Evolutionary conservation across 768 basidiomycete genomes (phyloP).

Genomic region (Chiua virens): DNA sequence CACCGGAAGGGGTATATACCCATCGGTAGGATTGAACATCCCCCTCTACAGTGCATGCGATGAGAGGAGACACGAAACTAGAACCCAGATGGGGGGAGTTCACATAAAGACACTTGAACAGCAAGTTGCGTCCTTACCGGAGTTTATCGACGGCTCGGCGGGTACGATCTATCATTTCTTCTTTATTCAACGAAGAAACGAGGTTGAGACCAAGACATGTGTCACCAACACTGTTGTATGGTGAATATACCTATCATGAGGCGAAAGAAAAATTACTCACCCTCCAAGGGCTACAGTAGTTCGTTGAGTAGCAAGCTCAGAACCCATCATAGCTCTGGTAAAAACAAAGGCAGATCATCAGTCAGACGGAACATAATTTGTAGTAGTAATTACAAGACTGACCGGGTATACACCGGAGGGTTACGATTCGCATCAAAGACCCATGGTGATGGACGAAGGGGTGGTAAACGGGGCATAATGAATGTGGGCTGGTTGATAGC

Average conservation of each 20-base stretch:
- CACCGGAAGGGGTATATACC: conserved; percentile 22
- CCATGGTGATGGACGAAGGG: conserved; percentile 1
- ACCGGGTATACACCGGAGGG: conserved; percentile 19
- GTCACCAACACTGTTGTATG: conserved; percentile 13
- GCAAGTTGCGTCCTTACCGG: conserved; percentile 11
- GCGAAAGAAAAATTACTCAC: conserved; percentile 2
- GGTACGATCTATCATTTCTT: conserved; percentile 9
- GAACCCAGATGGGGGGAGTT: no score
- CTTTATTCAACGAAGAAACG: conserved; percentile 3
- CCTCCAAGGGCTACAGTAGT: conserved; percentile 10
- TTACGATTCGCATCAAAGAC: conserved; percentile 5
- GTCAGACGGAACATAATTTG: neutral
- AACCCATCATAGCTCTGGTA: conserved; percentile 13
- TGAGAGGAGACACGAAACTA: conserved; percentile 21
- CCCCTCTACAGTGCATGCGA: conserved; percentile 14
- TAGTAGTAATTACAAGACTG: neutral
- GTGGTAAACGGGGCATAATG: conserved; percentile 1
- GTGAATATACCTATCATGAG: neutral
- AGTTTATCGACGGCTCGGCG: conserved; percentile 19
- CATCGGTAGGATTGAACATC: conserved; percentile 9
- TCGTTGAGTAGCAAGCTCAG: conserved; percentile 15
- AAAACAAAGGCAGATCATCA: no score
- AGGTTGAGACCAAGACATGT: conserved; percentile 18
- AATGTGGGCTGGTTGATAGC: no score
- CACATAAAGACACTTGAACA: no score